Percentiles rank a stretch among this genome's conserved stretches.
These are phyloP conservation scores for Skeletonema menzelii DNA, from an alignment of 108 stramenopile genomes.

Conservation along the genomic window DNA sequence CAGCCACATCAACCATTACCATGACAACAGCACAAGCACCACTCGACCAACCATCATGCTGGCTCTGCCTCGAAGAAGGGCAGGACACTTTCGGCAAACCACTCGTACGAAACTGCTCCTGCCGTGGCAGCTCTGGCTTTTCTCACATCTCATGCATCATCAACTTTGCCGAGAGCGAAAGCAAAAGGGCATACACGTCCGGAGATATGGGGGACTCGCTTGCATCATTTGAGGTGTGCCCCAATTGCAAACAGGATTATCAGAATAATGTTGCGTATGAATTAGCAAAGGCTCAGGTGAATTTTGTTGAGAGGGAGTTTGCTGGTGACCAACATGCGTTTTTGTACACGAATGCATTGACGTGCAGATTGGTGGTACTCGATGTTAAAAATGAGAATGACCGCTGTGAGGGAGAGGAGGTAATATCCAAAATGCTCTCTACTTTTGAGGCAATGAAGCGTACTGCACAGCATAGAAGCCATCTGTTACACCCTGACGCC, in stretches of 20 bases:
- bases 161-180: not conserved
- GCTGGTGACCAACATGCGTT: not conserved
- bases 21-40: not conserved
- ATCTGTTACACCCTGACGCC: not conserved
- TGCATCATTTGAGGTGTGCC: not conserved
- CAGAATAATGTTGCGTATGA: not conserved
- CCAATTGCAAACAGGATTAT: constrained; percentile 4
- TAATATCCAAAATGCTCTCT: not conserved
- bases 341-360: not conserved
- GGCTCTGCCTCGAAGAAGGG: not conserved
- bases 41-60: not conserved
- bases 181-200: not conserved
- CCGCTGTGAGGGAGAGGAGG: not conserved
- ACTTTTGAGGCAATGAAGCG: not conserved
- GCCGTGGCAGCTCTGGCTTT: not conserved
- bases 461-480: not conserved
- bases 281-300: not conserved
- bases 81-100: not conserved
- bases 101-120: not conserved
- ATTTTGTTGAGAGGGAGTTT: not conserved
- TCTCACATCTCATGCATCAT: constrained; percentile 3
- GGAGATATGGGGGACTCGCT: not conserved
- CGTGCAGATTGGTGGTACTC: not conserved
- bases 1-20: too few species aligned
- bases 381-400: not conserved